Evolutionary conservation across 805 yeast species (phyloP).

Genomic region (Hermanozyma aechmeae): DNA sequence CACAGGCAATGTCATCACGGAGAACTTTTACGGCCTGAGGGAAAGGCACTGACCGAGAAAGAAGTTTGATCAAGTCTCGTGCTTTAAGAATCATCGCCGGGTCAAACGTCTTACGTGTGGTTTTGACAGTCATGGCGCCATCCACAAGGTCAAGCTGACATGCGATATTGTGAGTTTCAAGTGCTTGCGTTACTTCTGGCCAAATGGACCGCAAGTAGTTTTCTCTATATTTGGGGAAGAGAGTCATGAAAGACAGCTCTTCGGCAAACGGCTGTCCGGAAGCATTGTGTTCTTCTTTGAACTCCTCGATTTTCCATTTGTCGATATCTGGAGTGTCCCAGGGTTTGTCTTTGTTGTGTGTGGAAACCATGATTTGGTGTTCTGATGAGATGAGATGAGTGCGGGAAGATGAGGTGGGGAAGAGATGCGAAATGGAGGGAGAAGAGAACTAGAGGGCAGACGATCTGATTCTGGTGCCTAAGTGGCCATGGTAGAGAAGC

Average conservation of each 20-base stretch:
- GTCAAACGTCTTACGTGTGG: conserved; percentile 91
- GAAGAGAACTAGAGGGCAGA: too few relatives aligned
- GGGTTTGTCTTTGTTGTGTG: conserved; percentile 91
- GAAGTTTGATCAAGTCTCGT: conserved; percentile 83
- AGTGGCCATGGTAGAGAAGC: too few relatives aligned
- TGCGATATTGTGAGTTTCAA: conserved; percentile 66
- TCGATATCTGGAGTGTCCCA: conserved; percentile 96
- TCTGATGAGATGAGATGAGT: not conserved
- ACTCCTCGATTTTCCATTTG: conserved; percentile 85
- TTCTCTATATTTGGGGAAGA: conserved; percentile 96
- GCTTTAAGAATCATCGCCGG: conserved; percentile 92
- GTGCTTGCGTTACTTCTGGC: conserved; percentile 83
- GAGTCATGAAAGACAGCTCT: conserved; percentile 88
- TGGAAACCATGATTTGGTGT: conserved; percentile 60
- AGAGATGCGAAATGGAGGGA: too few relatives aligned
- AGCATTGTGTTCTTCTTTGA: conserved; percentile 80
- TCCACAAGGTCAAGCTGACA: conserved; percentile 86
- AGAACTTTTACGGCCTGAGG: conserved; percentile 92
- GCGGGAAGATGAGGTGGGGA: too few relatives aligned
- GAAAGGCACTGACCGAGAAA: conserved; percentile 93
- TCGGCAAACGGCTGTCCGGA: conserved; percentile 89
- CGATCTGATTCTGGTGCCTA: too few relatives aligned
- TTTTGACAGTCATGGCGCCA: conserved; percentile 94
- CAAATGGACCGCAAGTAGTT: conserved; percentile 79
- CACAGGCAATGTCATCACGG: conserved; percentile 91